A percentile compares a stretch with the other conserved stretches of the same genome.
Evolutionary conservation across 139 green algal genomes (phyloP).

Genomic region (Tetradesmus lagerheimii): DNA sequence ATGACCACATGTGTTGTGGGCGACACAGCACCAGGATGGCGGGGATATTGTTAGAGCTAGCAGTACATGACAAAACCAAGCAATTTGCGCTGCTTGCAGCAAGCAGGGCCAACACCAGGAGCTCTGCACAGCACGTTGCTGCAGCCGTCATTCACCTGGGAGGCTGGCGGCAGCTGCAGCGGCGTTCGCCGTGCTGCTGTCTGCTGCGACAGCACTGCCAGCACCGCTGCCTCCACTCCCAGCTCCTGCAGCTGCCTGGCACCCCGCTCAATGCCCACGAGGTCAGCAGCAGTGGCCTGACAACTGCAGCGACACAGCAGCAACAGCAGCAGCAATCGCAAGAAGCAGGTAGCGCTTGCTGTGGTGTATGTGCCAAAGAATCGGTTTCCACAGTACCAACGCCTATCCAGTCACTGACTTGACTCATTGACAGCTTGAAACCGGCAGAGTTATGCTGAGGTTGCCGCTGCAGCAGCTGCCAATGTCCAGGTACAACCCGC

Average conservation of each 20-base stretch:
- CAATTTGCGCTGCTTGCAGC: neutral
- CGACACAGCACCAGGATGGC: no score
- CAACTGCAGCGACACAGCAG: neutral
- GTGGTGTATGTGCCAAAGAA: no score
- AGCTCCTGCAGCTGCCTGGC: conserved; percentile 20
- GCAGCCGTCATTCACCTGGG: neutral
- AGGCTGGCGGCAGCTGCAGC: conserved; percentile 5
- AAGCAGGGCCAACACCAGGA: neutral
- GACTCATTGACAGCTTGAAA: no score
- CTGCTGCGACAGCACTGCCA: conserved; percentile 7
- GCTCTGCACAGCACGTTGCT: neutral
- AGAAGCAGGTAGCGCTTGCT: neutral
- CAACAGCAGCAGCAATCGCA: neutral
- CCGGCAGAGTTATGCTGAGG: no score
- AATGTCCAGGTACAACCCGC: neutral
- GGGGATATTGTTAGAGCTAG: no score
- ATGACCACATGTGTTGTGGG: neutral
- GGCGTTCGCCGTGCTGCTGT: neutral
- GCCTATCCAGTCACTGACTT: no score
- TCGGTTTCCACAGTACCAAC: no score
- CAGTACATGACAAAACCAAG: neutral
- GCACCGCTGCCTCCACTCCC: neutral
- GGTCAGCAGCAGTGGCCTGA: neutral
- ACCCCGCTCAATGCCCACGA: neutral
- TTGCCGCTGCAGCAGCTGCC: no score